phyloP scores from a whole-genome alignment of 2,329 filamentous ascomycete species.

The Alternaria angustiovoidea region DNA sequence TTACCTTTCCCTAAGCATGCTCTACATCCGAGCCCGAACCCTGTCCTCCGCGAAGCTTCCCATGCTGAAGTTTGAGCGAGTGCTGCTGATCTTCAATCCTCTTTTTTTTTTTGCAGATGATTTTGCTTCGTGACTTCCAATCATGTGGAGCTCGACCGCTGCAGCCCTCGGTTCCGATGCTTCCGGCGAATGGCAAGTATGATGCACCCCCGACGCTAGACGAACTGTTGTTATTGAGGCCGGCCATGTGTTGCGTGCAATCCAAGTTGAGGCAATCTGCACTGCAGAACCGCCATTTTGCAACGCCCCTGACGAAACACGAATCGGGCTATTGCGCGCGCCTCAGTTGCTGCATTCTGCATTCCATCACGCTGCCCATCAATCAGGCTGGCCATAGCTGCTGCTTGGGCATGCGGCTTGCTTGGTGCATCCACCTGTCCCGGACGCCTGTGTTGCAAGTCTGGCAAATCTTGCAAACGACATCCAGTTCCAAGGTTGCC shows the following conservation, averaged over 20 bases:
- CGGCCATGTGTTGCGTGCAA: constrained; percentile 33
- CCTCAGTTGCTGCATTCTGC: constrained; percentile 23
- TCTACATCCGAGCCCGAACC: constrained; percentile 47
- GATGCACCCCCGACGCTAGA: constrained; percentile 30
- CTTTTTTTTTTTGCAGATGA: constrained; percentile 35
- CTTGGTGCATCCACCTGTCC: constrained; percentile 24
- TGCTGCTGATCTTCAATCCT: constrained; percentile 47
- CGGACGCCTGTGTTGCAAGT: constrained; percentile 26
- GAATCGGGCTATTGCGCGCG: constrained; percentile 36
- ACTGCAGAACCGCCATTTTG: constrained; percentile 45
- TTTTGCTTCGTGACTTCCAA: constrained; percentile 43
- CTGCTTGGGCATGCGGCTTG: constrained; percentile 17
- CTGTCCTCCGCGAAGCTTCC: constrained; percentile 46
- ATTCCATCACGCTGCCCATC: constrained; percentile 17
- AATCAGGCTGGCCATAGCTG: constrained; percentile 11
- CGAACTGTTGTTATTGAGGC: constrained; percentile 21
- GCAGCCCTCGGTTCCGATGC: constrained; percentile 29
- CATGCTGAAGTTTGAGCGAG: constrained; percentile 44
- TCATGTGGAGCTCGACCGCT: constrained; percentile 34
- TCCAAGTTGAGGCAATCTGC: constrained; percentile 51
- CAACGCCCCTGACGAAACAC: constrained; percentile 49
- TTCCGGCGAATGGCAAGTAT: constrained; percentile 37
- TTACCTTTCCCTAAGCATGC: constrained; percentile 46
- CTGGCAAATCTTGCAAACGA: constrained; percentile 21
- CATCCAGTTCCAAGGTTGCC: constrained; percentile 18